Conservation (phyloP, 108 stramenopile species). For the Nitzschia inconspicua region DNA sequence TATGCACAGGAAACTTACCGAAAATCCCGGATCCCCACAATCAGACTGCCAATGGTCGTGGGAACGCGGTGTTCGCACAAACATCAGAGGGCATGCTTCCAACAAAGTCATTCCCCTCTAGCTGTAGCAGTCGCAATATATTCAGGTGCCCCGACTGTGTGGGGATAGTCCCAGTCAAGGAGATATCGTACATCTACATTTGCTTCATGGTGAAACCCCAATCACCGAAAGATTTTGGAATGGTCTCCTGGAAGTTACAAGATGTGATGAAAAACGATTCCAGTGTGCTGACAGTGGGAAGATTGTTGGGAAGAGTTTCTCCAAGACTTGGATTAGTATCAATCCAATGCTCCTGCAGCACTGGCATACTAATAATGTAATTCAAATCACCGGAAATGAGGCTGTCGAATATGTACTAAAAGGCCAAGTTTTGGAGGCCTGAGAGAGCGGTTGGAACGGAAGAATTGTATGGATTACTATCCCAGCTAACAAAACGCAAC, state of each 20-base stretch:
- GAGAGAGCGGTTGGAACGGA: slow-evolving; percentile 19
- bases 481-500: slow-evolving; percentile 13
- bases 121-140: slow-evolving; percentile 8
- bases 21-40: neutral
- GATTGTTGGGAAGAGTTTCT: slow-evolving; percentile 18
- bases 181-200: slow-evolving; percentile 30
- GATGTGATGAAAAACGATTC: slow-evolving; percentile 22
- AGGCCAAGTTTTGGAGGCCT: slow-evolving; percentile 17
- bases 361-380: slow-evolving; percentile 31
- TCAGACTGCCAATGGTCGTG: slow-evolving; percentile 11
- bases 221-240: slow-evolving; percentile 25
- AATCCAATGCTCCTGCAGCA: slow-evolving; percentile 24
- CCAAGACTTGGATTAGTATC: slow-evolving; percentile 32
- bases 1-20: too few relatives aligned
- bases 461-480: slow-evolving; percentile 26
- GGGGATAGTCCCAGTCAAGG: slow-evolving; percentile 24
- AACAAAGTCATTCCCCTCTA: slow-evolving; percentile 25
- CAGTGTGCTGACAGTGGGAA: slow-evolving; percentile 17
- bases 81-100: slow-evolving; percentile 30
- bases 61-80: slow-evolving; percentile 9
- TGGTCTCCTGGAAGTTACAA: slow-evolving; percentile 4
- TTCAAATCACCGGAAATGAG: slow-evolving; percentile 29
- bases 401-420: slow-evolving; percentile 25
- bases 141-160: slow-evolving; percentile 5
- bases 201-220: slow-evolving; percentile 16